Conservation (phyloP, 371 early-diverging fungal genomes). For the Vittaforma corneae region DNA sequence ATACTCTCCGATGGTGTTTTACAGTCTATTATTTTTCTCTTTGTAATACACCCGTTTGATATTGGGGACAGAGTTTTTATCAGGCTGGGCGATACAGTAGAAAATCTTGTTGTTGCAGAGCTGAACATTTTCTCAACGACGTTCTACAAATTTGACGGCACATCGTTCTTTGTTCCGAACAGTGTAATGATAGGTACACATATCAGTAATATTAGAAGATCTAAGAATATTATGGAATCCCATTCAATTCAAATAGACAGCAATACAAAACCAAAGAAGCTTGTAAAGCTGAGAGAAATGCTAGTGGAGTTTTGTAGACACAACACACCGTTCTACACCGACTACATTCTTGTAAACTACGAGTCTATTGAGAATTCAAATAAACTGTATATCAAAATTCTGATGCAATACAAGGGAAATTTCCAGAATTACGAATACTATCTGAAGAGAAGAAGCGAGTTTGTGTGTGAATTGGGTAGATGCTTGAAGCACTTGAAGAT, state of each 20-base stretch:
- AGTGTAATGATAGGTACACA: constrained; percentile 44
- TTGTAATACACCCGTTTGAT: constrained; percentile 60
- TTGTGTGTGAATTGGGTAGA: constrained; percentile 54
- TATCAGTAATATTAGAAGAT: constrained; percentile 57
- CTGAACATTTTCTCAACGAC: constrained; percentile 59
- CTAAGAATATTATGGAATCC: constrained; percentile 53
- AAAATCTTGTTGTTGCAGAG: constrained; percentile 59
- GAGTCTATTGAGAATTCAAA: constrained; percentile 58
- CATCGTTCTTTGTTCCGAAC: constrained; percentile 57
- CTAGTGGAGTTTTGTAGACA: constrained; percentile 50
- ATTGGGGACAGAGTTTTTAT: constrained; percentile 59
- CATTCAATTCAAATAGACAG: constrained; percentile 54
- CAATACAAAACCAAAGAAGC: constrained; percentile 47
- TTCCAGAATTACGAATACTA: constrained; percentile 59
- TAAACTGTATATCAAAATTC: constrained; percentile 57
- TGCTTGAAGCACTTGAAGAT: constrained; percentile 46
- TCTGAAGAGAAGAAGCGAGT: constrained; percentile 53
- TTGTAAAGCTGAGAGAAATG: constrained; percentile 46
- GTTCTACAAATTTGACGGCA: constrained; percentile 59
- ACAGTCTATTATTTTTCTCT: constrained; percentile 57
- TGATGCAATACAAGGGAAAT: constrained; percentile 57
- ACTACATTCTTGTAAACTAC: constrained; percentile 58
- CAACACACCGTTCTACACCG: constrained; percentile 51
- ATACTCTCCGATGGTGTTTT: constrained; percentile 51
- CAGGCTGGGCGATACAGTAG: constrained; percentile 45